These are phyloP conservation scores for Mucor saturninus DNA, from an alignment of 371 early-diverging fungal species.

Conservation along the genomic window DNA sequence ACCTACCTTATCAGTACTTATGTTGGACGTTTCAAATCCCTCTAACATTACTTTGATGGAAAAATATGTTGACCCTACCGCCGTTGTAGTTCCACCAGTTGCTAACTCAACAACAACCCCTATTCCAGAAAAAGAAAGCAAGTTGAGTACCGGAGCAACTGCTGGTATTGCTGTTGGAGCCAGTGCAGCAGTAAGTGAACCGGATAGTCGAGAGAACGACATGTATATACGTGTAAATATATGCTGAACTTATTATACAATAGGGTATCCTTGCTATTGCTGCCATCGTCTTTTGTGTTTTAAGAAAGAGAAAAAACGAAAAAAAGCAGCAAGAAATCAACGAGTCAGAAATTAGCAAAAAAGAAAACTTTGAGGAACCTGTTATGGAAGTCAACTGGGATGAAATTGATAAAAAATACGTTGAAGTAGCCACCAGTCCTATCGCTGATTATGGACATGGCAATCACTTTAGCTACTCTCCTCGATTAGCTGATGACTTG, in stretches of 20 bases:
- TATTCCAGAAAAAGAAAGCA: background rate
- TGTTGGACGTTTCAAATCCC: background rate
- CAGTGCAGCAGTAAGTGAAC: background rate
- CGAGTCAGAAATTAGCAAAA: background rate
- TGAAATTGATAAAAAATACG: background rate
- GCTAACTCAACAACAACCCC: background rate
- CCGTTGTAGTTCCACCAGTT: background rate
- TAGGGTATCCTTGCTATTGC: background rate
- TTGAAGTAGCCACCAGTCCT: background rate
- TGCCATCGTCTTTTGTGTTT: background rate
- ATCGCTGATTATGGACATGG: too few species aligned
- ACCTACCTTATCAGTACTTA: background rate
- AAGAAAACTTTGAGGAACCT: background rate
- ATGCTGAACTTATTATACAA: too few species aligned
- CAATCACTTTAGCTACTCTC: background rate
- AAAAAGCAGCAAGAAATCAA: background rate
- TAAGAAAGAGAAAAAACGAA: background rate
- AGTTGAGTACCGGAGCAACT: background rate
- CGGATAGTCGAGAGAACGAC: too few species aligned
- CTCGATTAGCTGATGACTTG: background rate
- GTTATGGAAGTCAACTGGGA: background rate
- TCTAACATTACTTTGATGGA: background rate
- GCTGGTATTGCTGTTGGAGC: background rate
- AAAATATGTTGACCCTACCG: background rate
- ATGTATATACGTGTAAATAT: too few species aligned